Evolutionary conservation across 2,329 filamentous ascomycete genomes (phyloP), one percentile per base, ranked within the genome.

Genomic region (Chrysoporthe puriensis): DNA sequence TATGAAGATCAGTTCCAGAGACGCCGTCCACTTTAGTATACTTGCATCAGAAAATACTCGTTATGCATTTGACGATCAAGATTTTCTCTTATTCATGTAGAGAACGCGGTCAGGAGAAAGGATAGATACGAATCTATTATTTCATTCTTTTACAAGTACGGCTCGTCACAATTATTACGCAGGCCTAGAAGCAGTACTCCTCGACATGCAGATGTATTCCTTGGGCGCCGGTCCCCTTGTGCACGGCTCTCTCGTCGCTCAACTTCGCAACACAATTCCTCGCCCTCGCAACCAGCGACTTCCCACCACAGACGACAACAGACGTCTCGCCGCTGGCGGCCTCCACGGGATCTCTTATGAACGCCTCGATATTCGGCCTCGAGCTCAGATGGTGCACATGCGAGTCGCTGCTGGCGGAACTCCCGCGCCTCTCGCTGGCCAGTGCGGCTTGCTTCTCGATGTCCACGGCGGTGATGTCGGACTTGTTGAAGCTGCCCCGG

Each of bases 201-300:
- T 89, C 87, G 0, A 85, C 86, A 73, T 87, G 83, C 66, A 89
- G 73, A 73, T 85, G 83, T 52, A 90, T 89, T 0, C 87, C 87
- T 73, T 90, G 87, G 0, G 87, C 87, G 0, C 86, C 87, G 0
- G 86, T 89, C 5, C 87, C 87, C 74, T 90, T 90, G 73, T 89
- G 87, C 32, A 89, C 87, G 0, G 84, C 87, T 52, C 87, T 78
- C 76, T 89, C 87, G 72, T 90, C 86, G 64, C 85, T 87, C 69
- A 89, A 70, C 42, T 76, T 77, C 2, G 84, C 83, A 2, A 89
- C 86, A 66, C 80, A 83, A 71, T 87, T 89, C 66, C 87, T 79
- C 16, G 85, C 83, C 58, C 77, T 77, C 2, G 85, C 79, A 1
- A 87, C 85, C 34, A 89, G 76, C 59, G 83, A 83, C 62, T 81